These are phyloP conservation scores for Penicillium corylophilum DNA, from an alignment of 2,329 filamentous ascomycete genomes.

Conservation along the genomic window DNA sequence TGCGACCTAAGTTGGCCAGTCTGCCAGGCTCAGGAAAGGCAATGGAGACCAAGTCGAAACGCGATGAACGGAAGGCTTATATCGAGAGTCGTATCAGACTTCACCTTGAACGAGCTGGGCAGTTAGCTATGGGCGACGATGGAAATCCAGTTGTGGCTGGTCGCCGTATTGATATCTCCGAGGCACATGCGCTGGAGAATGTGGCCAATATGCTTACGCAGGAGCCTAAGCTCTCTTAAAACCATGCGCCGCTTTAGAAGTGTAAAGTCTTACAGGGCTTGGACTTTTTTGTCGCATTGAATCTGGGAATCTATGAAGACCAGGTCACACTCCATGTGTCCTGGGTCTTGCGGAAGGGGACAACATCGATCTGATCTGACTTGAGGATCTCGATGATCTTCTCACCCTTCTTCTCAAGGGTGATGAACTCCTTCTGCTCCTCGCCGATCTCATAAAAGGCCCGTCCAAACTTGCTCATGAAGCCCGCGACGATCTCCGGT, in stretches of 20 bases:
- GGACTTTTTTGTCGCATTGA: conserved; percentile 9
- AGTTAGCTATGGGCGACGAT: conserved; percentile 35
- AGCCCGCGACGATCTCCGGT: conserved; percentile 55
- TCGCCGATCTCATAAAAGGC: conserved; percentile 58
- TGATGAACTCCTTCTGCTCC: conserved; percentile 51
- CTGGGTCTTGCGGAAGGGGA: conserved; percentile 65
- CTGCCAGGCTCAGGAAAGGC: conserved; percentile 39
- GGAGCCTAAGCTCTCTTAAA: conserved; percentile 16
- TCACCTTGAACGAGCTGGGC: conserved; percentile 64
- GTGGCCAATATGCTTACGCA: conserved; percentile 39
- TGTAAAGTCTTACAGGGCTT: conserved; percentile 2
- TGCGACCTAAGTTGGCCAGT: conserved; percentile 63
- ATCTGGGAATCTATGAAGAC: conserved; percentile 19
- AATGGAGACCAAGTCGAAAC: conserved; percentile 53
- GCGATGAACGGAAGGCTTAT: conserved; percentile 73
- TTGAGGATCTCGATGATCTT: conserved; percentile 56
- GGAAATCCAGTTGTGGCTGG: conserved; percentile 37
- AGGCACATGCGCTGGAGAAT: conserved; percentile 44
- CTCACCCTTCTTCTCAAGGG: conserved; percentile 57
- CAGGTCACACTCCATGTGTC: conserved; percentile 45
- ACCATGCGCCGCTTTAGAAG: not conserved
- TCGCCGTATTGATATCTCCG: conserved; percentile 39
- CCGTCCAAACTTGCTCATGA: conserved; percentile 58
- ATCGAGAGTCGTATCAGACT: conserved; percentile 76
- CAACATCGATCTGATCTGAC: conserved; percentile 60